These are phyloP conservation scores for Gnomoniopsis sp. DNA, from an alignment of 2,329 filamentous ascomycete genomes.

Conservation along the genomic window DNA sequence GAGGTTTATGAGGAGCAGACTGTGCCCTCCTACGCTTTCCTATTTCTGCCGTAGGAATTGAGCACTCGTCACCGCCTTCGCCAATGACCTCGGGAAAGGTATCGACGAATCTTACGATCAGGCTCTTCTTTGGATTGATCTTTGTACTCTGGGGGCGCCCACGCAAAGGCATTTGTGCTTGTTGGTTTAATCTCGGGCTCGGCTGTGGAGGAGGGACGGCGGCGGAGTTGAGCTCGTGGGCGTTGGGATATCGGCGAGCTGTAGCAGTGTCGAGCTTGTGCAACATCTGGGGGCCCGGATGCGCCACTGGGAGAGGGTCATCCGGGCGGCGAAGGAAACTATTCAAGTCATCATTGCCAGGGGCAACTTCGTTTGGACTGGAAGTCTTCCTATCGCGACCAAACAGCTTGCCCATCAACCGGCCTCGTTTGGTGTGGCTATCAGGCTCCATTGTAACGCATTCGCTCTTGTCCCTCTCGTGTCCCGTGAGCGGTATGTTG, in stretches of 20 bases:
- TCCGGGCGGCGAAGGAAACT: constrained; percentile 52
- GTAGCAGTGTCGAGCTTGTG: constrained; percentile 52
- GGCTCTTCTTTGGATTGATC: constrained; percentile 55
- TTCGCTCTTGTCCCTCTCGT: not conserved
- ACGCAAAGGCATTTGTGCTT: constrained; percentile 37
- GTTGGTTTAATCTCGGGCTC: constrained; percentile 31
- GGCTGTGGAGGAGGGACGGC: constrained; percentile 19
- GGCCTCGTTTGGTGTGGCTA: constrained; percentile 38
- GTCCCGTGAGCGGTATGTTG: not conserved
- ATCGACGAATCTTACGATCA: constrained; percentile 72
- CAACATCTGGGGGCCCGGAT: constrained; percentile 48
- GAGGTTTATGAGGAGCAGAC: constrained; percentile 30
- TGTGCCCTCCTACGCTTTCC: constrained; percentile 51
- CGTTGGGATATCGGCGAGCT: constrained; percentile 54
- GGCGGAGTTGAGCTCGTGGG: constrained; percentile 40
- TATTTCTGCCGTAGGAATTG: constrained; percentile 69
- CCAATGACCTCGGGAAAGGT: constrained; percentile 78
- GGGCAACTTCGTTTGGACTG: constrained; percentile 38
- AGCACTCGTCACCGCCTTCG: constrained; percentile 84
- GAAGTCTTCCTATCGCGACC: constrained; percentile 36
- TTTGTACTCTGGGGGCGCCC: constrained; percentile 42
- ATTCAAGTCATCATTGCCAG: constrained; percentile 47
- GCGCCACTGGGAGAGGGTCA: constrained; percentile 52
- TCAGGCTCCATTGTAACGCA: constrained; percentile 14
- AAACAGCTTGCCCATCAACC: constrained; percentile 63